Conservation (phyloP, 495 filamentous ascomycete species). For the Polyplosphaeria fusca region DNA sequence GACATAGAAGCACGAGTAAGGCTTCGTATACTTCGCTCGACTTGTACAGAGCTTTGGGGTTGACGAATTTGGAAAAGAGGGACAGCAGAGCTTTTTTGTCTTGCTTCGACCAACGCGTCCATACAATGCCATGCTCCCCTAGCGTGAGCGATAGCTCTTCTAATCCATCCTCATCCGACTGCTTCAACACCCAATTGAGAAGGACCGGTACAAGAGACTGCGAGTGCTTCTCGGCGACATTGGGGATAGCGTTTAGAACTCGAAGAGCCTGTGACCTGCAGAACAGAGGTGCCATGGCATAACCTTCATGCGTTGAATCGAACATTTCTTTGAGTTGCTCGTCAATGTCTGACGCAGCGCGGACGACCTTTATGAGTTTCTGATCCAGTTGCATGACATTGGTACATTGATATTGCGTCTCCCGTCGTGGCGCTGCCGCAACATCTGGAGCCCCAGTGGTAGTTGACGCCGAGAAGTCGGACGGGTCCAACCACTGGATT, state of each 20-base stretch:
- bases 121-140: background rate
- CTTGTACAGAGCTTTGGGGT: slow-evolving; percentile 78
- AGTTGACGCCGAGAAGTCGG: slow-evolving; percentile 23
- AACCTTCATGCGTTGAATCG: slow-evolving; percentile 44
- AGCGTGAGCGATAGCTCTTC: slow-evolving; percentile 23
- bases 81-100: slow-evolving; percentile 78
- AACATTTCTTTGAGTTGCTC: slow-evolving; percentile 50
- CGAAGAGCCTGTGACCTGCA: slow-evolving; percentile 70
- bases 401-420: slow-evolving; percentile 75
- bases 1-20: slow-evolving; percentile 68
- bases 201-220: slow-evolving; percentile 81
- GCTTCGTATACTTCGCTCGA: slow-evolving; percentile 71
- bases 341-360: slow-evolving; percentile 43
- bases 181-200: slow-evolving; percentile 61
- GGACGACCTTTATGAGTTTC: slow-evolving; percentile 43
- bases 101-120: slow-evolving; percentile 52
- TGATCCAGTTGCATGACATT: slow-evolving; percentile 62
- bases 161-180: slow-evolving; percentile 40
- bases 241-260: slow-evolving; percentile 68
- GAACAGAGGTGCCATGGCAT: slow-evolving; percentile 31
- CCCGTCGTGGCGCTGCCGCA: background rate
- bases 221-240: slow-evolving; percentile 79
- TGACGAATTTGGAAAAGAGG: slow-evolving; percentile 80
- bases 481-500: slow-evolving; percentile 73
- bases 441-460: background rate